phyloP scores from a whole-genome alignment of 1,284 basidiomycete species.

The Xerocomus nothofagi region DNA sequence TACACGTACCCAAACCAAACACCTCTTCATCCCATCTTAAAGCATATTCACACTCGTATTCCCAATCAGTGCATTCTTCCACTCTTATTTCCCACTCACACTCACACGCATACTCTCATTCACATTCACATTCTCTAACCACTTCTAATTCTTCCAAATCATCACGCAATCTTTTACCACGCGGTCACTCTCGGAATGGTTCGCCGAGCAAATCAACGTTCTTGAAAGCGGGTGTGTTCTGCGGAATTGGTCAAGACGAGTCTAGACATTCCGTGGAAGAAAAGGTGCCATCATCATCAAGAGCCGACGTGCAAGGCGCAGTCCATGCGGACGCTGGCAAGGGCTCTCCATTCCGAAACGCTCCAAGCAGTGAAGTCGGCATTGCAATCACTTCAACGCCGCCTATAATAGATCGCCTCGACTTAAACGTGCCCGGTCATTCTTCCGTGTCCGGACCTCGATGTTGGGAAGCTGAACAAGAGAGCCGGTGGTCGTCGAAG shows the following conservation, averaged over 20 bases:
- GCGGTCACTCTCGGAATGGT: constrained; percentile 53
- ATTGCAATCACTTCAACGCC: constrained; percentile 68
- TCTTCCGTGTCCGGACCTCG: constrained; percentile 40
- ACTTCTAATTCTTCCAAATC: constrained; percentile 47
- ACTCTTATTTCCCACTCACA: constrained; percentile 27
- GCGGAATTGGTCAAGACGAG: constrained; percentile 32
- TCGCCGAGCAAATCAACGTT: constrained; percentile 61
- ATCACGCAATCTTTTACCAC: constrained; percentile 39
- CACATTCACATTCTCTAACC: constrained; percentile 47
- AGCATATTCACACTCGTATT: constrained; percentile 30
- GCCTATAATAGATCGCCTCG: constrained; percentile 36
- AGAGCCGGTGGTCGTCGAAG: constrained; percentile 8
- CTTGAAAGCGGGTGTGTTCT: constrained; percentile 46
- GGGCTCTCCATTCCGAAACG: constrained; percentile 19
- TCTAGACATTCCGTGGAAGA: constrained; percentile 32
- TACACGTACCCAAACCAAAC: constrained; percentile 36
- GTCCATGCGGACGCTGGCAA: constrained; percentile 35
- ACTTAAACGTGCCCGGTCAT: constrained; percentile 48
- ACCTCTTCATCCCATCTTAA: constrained; percentile 26
- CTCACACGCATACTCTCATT: constrained; percentile 41
- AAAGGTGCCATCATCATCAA: constrained; percentile 26
- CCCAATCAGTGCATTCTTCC: constrained; percentile 27
- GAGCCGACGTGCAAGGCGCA: constrained; percentile 43
- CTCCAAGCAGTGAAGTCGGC: constrained; percentile 45
- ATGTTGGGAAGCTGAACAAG: constrained; percentile 14